Evolutionary conservation across 495 filamentous ascomycete species (phyloP), one percentile per base, ranked within the genome.

Genomic region (Aspergillus ellipticus): DNA sequence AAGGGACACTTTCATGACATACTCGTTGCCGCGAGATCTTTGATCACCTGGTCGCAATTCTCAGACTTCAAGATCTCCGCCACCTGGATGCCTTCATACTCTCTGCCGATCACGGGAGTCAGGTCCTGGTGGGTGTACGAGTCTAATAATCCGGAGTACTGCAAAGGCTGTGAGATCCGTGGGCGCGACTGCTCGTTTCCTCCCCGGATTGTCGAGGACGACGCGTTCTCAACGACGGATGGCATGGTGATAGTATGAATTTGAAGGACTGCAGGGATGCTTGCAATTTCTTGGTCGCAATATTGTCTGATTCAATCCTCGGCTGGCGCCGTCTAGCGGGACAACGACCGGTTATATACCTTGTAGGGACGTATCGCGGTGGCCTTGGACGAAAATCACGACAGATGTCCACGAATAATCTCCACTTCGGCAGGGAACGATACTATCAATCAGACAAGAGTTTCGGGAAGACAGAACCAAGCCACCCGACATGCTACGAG

Each of bases 81-180:
- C 6, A 89, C 60, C 43, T 85, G 76, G 13, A 79, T 72, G 13
- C 75, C 69, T 19, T 66, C 56, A 56, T 75, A 88, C 58, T 87
- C 85, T n/a, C 73, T 71, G 13, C 85, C 85, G 53, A 87, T 84
- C 6, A 83, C 65, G 0, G 83, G 82, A 2, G 84, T 88, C 8
- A 81, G 61, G 35, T 87, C 85, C 46, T 77, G 73, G 19, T 70
- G 64, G 49, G 78, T 58, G 59, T 76, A 82, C 19, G 73, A 51
- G 42, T 85, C 77, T 2, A 85, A 69, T 0, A 70, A 69, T 0
- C 82, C 81, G 0, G 78, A 75, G 42, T 76, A 69, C 62, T 69
- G 55, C 41, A 83, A 66, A 0, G 81, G 79, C 20, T 58, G 53
- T 6, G 55, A 33, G 19, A 63, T 55, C 16, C 58, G 60, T 11